A percentile compares a stretch with the other conserved stretches of the same genome.
Conservation (phyloP, 257 asterid species). For the Mentha longifolia region DNA sequence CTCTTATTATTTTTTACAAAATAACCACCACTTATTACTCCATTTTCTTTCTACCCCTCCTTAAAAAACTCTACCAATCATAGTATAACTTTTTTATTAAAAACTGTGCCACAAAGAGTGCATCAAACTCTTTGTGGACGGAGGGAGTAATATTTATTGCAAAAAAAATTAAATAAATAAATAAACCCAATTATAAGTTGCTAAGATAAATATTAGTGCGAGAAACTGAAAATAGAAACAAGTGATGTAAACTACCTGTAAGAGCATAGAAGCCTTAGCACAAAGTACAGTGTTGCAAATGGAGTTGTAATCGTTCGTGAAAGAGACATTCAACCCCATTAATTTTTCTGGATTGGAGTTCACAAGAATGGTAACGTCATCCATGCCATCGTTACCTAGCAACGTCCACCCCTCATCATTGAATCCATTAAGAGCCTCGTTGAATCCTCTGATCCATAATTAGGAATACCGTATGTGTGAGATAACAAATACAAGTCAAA, state of each 20-base stretch:
- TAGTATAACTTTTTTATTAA: too few relatives aligned
- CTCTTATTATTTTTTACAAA: too few relatives aligned
- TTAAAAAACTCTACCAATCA: too few relatives aligned
- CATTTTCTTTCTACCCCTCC: too few relatives aligned
- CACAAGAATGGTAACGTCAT: conserved; percentile 76
- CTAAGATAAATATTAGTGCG: background rate
- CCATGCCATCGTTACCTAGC: conserved; percentile 78
- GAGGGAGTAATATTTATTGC: background rate
- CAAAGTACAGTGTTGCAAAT: conserved; percentile 75
- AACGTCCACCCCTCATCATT: conserved; percentile 79
- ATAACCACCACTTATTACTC: too few relatives aligned
- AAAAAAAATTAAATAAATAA: too few relatives aligned
- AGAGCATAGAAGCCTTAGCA: conserved; percentile 95
- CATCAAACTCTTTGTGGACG: too few relatives aligned
- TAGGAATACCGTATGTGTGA: conserved; percentile 1
- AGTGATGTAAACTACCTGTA: conserved; percentile 56
- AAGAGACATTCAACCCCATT: conserved; percentile 71
- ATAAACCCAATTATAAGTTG: background rate
- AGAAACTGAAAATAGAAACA: background rate
- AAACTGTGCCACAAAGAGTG: too few relatives aligned
- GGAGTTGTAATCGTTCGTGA: conserved; percentile 70
- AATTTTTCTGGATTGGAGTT: conserved; percentile 76
- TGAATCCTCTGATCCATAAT: conserved; percentile 66
- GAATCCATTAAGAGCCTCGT: conserved; percentile 81
- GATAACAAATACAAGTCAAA: background rate